These are phyloP conservation scores for Delonix regia DNA, from an alignment of 306 rosid species.

Conservation along the genomic window DNA sequence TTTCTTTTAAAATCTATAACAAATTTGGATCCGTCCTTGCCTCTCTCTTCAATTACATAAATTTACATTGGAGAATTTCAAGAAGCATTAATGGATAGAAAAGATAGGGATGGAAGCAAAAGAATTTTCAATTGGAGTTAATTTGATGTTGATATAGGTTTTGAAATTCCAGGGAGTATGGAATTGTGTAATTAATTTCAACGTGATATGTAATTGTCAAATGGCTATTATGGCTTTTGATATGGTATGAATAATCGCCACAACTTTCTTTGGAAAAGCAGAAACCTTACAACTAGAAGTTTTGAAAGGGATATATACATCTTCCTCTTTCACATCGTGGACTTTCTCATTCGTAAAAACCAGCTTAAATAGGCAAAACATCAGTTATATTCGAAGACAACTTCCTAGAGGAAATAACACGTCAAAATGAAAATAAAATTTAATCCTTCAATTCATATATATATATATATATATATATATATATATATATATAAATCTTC, in stretches of 20 bases:
- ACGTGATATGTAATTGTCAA: background rate
- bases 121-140: slow-evolving; percentile 3
- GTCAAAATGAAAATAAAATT: background rate
- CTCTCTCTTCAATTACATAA: background rate
- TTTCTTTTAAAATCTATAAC: no score
- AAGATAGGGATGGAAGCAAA: background rate
- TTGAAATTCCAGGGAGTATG: background rate
- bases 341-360: background rate
- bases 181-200: background rate
- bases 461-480: no score
- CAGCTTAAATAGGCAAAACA: no score
- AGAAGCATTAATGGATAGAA: background rate
- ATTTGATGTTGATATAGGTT: background rate
- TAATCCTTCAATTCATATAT: no score
- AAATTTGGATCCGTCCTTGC: no score
- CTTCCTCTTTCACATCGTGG: background rate
- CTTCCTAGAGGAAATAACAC: background rate
- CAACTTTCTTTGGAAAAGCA: background rate
- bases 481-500: background rate
- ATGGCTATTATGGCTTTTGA: background rate
- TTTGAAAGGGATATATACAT: background rate
- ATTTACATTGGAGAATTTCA: background rate
- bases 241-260: background rate
- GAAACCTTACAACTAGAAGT: background rate
- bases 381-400: no score